Conservation (phyloP, 257 asterid species). For the Nemophila menziesii region DNA sequence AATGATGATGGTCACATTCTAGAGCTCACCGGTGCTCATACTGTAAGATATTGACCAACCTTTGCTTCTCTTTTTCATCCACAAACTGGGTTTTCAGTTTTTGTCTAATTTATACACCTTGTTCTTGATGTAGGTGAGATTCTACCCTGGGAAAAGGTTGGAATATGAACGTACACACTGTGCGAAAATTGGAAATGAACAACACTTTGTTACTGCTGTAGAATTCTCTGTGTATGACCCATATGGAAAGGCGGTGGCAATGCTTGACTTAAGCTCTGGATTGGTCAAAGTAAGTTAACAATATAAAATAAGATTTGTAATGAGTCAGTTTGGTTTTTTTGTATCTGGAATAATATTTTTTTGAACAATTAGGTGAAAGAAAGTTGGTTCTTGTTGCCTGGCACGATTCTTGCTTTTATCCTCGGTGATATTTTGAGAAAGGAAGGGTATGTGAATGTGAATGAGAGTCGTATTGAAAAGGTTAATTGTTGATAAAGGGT, state of each 20-base stretch:
- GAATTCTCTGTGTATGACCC: slow-evolving; percentile 68
- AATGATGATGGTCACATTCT: slow-evolving; percentile 57
- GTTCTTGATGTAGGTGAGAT: slow-evolving; percentile 45
- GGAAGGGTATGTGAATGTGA: slow-evolving; percentile 33
- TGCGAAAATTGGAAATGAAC: slow-evolving; percentile 31
- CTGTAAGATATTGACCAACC: slow-evolving; percentile 62
- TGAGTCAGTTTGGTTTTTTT: slow-evolving; percentile 4
- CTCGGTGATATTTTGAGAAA: slow-evolving; percentile 40
- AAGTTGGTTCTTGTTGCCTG: slow-evolving; percentile 65
- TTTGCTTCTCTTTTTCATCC: background rate
- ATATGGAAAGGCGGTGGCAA: slow-evolving; percentile 68
- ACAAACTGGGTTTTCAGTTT: too few relatives aligned
- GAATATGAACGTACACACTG: slow-evolving; percentile 66
- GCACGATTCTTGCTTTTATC: slow-evolving; percentile 38
- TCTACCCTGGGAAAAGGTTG: slow-evolving; percentile 66
- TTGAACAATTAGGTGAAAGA: slow-evolving; percentile 50
- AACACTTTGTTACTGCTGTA: slow-evolving; percentile 54
- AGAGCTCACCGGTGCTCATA: slow-evolving; percentile 58
- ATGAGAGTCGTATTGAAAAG: too few relatives aligned
- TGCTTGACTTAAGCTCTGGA: slow-evolving; percentile 57
- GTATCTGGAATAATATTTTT: slow-evolving; percentile 2
- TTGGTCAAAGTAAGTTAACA: slow-evolving; percentile 36
- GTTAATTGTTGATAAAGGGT: too few relatives aligned
- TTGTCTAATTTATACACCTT: background rate
- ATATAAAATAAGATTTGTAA: too few relatives aligned